phyloP scores from a whole-genome alignment of 441 rosid species.

The Theobroma grandiflorum region DNA sequence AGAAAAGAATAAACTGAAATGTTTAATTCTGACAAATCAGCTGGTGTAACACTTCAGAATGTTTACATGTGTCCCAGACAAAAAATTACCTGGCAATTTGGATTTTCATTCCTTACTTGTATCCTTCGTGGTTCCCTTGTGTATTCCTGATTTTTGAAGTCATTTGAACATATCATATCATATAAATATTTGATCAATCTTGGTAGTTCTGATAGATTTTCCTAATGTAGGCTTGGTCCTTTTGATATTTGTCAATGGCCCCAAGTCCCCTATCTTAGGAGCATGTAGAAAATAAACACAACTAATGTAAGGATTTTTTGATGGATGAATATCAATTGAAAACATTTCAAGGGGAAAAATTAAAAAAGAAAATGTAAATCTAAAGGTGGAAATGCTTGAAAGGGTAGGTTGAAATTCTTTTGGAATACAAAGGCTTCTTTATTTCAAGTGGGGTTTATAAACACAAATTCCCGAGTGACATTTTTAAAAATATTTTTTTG shows the following conservation, averaged over 20 bases:
- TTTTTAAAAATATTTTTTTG: background rate
- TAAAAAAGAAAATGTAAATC: background rate
- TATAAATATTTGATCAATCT: background rate
- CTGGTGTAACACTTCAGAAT: background rate
- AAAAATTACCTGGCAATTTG: constrained; percentile 14
- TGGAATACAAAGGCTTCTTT: background rate
- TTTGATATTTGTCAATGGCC: background rate
- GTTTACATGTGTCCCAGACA: background rate
- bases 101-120: constrained; percentile 2
- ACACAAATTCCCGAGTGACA: background rate
- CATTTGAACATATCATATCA: background rate
- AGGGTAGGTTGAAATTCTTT: background rate
- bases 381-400: background rate
- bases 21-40: background rate
- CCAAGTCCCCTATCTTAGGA: background rate
- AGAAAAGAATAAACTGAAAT: background rate
- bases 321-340: background rate
- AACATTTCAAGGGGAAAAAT: background rate
- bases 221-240: background rate
- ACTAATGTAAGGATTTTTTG: background rate
- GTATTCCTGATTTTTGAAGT: background rate
- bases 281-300: background rate
- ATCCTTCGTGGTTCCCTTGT: background rate
- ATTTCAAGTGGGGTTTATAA: background rate
- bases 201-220: background rate